Percentiles rank a stretch among this genome's conserved stretches.
These are phyloP conservation scores for Ceratonia siliqua DNA, from an alignment of 306 rosid species.

Conservation along the genomic window DNA sequence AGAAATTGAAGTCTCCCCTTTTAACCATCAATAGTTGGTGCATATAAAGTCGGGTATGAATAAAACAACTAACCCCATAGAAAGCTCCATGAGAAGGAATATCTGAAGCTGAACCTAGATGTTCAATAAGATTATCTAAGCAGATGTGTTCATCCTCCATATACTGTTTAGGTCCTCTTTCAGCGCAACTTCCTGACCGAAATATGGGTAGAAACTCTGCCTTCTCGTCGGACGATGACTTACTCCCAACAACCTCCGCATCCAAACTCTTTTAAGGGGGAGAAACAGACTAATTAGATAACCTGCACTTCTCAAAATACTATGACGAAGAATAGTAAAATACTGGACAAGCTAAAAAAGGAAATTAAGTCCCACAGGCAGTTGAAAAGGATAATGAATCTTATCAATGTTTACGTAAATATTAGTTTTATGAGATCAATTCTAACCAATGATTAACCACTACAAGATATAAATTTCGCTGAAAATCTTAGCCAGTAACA, in stretches of 20 bases:
- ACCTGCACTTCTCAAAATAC: conserved; percentile 17
- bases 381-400: neutral
- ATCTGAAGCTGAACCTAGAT: conserved; percentile 48
- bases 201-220: conserved; percentile 58
- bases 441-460: neutral
- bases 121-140: conserved; percentile 64
- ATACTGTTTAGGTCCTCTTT: conserved; percentile 78
- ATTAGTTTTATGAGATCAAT: conserved; percentile 4
- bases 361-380: neutral
- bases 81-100: conserved; percentile 68
- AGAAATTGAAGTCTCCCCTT: too few species aligned
- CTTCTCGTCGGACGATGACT: conserved; percentile 56
- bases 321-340: neutral
- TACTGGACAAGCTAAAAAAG: neutral
- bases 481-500: conserved; percentile 4
- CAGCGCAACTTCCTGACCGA: conserved; percentile 89
- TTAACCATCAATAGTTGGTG: conserved; percentile 18
- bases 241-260: conserved; percentile 46
- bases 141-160: conserved; percentile 90
- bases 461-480: neutral
- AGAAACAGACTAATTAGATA: conserved; percentile 29
- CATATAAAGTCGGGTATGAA: conserved; percentile 5
- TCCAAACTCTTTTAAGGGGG: conserved; percentile 49
- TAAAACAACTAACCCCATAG: conserved; percentile 64
- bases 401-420: neutral